Conservation (phyloP, 805 yeast species). For the Lachancea dasiensis region DNA sequence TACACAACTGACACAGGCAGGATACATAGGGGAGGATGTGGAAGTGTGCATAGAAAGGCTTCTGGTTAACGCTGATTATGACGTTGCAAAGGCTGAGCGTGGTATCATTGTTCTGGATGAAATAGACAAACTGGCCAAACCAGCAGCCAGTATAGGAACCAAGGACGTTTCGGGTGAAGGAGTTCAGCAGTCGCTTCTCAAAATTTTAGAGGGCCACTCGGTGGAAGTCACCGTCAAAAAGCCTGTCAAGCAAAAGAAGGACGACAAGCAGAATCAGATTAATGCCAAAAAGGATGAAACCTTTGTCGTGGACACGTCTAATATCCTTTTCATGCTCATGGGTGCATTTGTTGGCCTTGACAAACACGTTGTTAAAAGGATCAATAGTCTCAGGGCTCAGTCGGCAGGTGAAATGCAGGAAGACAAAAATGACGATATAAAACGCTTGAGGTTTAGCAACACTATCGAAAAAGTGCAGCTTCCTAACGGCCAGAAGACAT, state of each 20-base stretch:
- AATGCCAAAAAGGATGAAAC: slow-evolving; percentile 37
- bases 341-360: slow-evolving; percentile 61
- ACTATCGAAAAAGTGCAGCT: slow-evolving; percentile 34
- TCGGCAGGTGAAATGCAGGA: slow-evolving; percentile 1
- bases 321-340: slow-evolving; percentile 50
- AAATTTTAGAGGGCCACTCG: slow-evolving; percentile 51
- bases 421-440: slow-evolving; percentile 11
- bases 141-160: slow-evolving; percentile 40
- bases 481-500: slow-evolving; percentile 33
- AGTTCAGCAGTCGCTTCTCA: slow-evolving; percentile 54
- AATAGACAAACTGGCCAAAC: slow-evolving; percentile 50
- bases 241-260: slow-evolving; percentile 31
- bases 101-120: slow-evolving; percentile 60
- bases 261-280: slow-evolving; percentile 28
- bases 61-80: slow-evolving; percentile 44
- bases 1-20: slow-evolving; percentile 58
- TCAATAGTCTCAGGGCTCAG: slow-evolving; percentile 25
- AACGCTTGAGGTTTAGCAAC: slow-evolving; percentile 20
- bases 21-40: slow-evolving; percentile 60
- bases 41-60: slow-evolving; percentile 51
- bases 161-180: slow-evolving; percentile 62
- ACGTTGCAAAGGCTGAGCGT: slow-evolving; percentile 46
- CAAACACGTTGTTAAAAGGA: slow-evolving; percentile 39
- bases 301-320: slow-evolving; percentile 47
- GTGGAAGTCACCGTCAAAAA: slow-evolving; percentile 44